Evolutionary conservation across 2,329 filamentous ascomycete genomes (phyloP), one percentile per base, ranked within the genome.

Genomic region (Aspergillus neoniger): DNA sequence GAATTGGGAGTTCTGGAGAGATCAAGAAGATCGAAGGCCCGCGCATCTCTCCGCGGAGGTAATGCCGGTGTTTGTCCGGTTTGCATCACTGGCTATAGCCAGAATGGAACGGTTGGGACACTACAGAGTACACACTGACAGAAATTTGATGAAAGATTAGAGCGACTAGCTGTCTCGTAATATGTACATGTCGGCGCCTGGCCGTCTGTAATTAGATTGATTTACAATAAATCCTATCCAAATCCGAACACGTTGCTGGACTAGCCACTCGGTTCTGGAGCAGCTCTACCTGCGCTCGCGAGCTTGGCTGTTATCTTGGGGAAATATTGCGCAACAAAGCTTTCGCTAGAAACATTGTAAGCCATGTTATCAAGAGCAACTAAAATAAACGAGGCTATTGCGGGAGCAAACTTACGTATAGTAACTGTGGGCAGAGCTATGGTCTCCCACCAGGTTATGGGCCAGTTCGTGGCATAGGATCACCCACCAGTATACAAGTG

Each of bases 381-480:
- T 9, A 47, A 15, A 36, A 36, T 39, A 38, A 10, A 19, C 19
- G 25, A 30, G 4, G 32, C 32, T 36, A 14, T 36, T 36, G 17
- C 10, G n/a, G 32, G 19, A n/a, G 47, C 70, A 63, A n/a, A 55
- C 53, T 43, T 71, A 76, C 70, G 70, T 94, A 72, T 95, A 96
- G 72, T 88, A 96, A 69, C 88, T 91, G 76, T 96, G 92, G 57
- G 90, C 85, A 15, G 90, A 82, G 70, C 89, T 89, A 75, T 98
- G 94, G 64, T 87, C 84, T 39, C 80, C 78, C 8, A 96, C 91
- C 57, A 99, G 79, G 74, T 99, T 99, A 78, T 99, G 95, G 60
- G 95, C 93, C 75, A 99, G 79, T 79, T 99, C 96, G 74, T 99
- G 95, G 63, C 92, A 96, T 63, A 97, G 76, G n/a, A 95, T 92